phyloP scores from a whole-genome alignment of 2,329 filamentous ascomycete genomes.

The Pyricularia grisea region DNA sequence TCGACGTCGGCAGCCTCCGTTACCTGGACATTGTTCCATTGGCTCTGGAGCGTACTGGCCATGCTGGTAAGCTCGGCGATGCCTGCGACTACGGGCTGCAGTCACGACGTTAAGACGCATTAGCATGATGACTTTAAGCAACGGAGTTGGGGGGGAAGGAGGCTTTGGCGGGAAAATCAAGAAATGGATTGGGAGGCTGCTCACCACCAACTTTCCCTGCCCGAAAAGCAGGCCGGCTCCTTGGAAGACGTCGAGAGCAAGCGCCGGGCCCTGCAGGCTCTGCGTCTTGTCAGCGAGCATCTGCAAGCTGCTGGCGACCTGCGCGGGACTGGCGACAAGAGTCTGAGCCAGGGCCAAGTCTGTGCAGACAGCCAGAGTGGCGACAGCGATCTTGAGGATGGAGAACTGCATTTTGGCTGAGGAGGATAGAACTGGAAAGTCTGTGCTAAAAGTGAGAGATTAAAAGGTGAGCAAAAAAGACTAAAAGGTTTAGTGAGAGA shows the following conservation, averaged over 20 bases:
- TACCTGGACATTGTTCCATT: neutral
- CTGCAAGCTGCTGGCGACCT: slow-evolving; percentile 16
- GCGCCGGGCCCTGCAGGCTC: slow-evolving; percentile 16
- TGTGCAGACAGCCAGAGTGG: slow-evolving; percentile 15
- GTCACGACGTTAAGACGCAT: neutral
- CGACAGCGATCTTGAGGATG: slow-evolving; percentile 15
- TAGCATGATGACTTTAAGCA: neutral
- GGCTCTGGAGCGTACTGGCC: neutral
- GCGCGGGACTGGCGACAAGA: slow-evolving; percentile 3
- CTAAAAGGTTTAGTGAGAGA: neutral
- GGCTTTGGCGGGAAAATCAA: neutral
- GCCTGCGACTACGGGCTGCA: slow-evolving; percentile 18
- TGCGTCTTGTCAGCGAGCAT: slow-evolving; percentile 16
- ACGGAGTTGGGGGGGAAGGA: no score
- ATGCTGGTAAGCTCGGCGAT: slow-evolving; percentile 20
- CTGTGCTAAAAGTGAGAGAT: neutral
- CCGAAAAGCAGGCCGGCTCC: slow-evolving; percentile 16
- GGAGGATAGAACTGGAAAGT: neutral
- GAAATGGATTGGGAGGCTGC: slow-evolving; percentile 2
- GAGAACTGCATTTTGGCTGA: slow-evolving; percentile 10
- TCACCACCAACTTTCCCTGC: slow-evolving; percentile 20
- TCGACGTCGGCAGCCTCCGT: neutral
- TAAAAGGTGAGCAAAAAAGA: neutral
- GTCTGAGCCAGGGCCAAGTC: slow-evolving; percentile 10
- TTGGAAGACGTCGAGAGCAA: slow-evolving; percentile 17